Base-by-base conservation (phyloP, 805 yeast genomes). In the Candida palmyrensis region DNA sequence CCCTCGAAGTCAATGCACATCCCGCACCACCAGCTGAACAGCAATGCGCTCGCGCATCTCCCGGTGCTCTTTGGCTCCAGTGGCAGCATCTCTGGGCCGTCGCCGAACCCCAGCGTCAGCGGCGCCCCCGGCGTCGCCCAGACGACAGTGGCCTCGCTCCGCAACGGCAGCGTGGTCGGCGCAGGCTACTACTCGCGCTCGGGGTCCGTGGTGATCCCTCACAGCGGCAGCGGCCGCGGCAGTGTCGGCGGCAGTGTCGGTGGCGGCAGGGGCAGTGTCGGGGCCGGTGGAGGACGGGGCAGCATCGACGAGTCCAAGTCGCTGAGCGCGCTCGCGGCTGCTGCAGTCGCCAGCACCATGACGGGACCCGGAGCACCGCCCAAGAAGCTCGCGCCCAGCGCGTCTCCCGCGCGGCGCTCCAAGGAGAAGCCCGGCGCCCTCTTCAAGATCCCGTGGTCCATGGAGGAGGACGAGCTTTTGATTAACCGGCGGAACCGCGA, bases 391-490 rank as follows among this genome's bases (percentile, higher is more conserved):
- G n/a, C n/a, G n/a, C n/a, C n/a, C n/a, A n/a, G n/a, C n/a, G 29
- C 37, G 12, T 15, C 6, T 11, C 18, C 24, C 13, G 17, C 25
- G 5, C 6, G 18, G 12, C 20, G 22, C 12, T 6, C 21, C 12
- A 18, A 18, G 12, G n/a, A n/a, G n/a, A n/a, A n/a, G n/a, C n/a
- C n/a, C n/a, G 32, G 24, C 14, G 44, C 50, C 13, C 38, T 44
- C 11, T 41, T 55, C 23, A 53, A 52, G 27, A 54, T 66, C 24
- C 68, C 73, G 1, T 73, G 78, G 78, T 57, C 73, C 2, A 57
- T 62, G 46, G 92, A 83, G 33, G 95, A 86, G 55, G 95, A 86
- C 55, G 82, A 79, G 40, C 53, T 86, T 24, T 46, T 75, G 27
- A 69, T 71, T 29, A 66, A 73, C 38, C 63, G 82, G 32, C 57